Conservation (phyloP, 2,329 filamentous ascomycete genomes). For the Claviceps humidiphila region DNA sequence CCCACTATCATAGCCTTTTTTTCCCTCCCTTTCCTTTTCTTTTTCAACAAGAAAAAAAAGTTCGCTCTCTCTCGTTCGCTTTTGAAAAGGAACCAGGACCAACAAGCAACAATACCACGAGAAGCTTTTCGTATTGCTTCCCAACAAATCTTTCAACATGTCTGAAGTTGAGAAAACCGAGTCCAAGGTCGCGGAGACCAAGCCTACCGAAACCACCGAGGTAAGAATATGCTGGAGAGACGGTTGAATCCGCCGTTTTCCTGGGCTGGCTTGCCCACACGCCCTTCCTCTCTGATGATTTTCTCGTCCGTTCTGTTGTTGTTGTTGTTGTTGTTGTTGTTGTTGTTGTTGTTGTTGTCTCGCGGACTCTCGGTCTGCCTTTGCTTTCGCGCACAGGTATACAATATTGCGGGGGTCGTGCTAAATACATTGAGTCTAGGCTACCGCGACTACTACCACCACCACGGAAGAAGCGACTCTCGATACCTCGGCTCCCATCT, state of each 20-base stretch:
- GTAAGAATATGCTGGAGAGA: conserved; percentile 9
- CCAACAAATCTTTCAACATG: conserved; percentile 24
- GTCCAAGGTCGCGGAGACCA: conserved; percentile 14
- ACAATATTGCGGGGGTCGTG: background rate
- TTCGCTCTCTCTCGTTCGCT: no score
- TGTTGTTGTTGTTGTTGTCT: background rate
- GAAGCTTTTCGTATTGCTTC: background rate
- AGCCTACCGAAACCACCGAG: conserved; percentile 13
- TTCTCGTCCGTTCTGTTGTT: background rate
- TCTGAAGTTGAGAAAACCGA: conserved; percentile 37
- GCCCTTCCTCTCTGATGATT: background rate
- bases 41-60: background rate
- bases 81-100: no score
- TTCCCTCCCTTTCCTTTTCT: background rate
- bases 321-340: background rate
- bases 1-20: background rate
- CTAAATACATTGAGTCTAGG: background rate
- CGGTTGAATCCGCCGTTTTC: background rate
- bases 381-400: background rate
- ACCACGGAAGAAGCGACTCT: conserved; percentile 12
- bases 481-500: conserved; percentile 55
- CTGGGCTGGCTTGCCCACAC: background rate
- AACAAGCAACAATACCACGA: background rate
- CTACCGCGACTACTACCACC: conserved; percentile 9
- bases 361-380: background rate